phyloP scores from a whole-genome alignment of 225 moss, liverwort and hornwort genomes.

The Physcomitrium patens region DNA sequence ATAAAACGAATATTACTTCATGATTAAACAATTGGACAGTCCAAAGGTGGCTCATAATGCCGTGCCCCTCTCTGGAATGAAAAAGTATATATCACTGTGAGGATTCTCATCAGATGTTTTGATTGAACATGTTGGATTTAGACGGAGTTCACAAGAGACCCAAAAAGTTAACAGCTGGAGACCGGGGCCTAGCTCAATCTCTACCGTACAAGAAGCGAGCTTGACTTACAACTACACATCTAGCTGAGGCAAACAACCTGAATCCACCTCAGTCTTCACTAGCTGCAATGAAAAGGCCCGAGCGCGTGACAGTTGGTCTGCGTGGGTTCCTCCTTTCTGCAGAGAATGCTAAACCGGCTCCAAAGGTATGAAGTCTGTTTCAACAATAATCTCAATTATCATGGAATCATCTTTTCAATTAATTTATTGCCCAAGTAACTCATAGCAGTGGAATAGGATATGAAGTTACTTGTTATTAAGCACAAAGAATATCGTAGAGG shows the following conservation, averaged over 20 bases:
- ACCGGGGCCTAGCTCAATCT: conserved; percentile 55
- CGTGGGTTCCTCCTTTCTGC: conserved; percentile 51
- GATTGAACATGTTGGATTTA: conserved; percentile 13
- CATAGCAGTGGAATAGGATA: neutral
- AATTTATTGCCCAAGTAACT: neutral
- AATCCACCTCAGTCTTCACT: conserved; percentile 40
- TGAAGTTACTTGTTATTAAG: neutral
- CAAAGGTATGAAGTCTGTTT: conserved; percentile 35
- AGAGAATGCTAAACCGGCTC: conserved; percentile 46
- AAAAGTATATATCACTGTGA: neutral
- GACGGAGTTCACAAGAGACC: conserved; percentile 52
- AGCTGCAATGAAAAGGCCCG: conserved; percentile 49
- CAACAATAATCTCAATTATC: neutral
- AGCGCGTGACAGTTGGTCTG: conserved; percentile 55
- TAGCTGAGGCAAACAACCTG: conserved; percentile 32
- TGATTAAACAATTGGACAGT: no score
- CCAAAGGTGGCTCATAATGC: no score
- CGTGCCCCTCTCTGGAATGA: no score
- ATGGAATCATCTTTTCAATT: neutral
- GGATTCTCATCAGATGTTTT: neutral
- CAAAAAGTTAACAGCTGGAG: conserved; percentile 54
- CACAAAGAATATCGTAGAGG: neutral
- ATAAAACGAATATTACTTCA: no score
- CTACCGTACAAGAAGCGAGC: conserved; percentile 46
- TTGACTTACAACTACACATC: conserved; percentile 30